A percentile compares a stretch with the other conserved stretches of the same genome.
These are phyloP conservation scores for Eurotiales sp. DNA, from an alignment of 2,329 filamentous ascomycete genomes.

Conservation along the genomic window DNA sequence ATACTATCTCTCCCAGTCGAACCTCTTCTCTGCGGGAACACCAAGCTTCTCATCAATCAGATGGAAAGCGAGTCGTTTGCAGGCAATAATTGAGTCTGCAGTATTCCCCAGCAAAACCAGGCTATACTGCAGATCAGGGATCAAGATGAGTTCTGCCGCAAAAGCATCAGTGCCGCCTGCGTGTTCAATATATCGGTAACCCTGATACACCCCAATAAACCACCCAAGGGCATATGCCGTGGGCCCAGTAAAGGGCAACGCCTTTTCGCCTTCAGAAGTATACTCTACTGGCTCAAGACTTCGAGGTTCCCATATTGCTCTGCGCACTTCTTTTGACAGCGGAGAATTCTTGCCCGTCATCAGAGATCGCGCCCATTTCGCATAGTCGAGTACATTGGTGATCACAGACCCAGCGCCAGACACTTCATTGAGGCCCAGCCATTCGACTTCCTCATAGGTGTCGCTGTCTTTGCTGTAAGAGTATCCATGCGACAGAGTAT, in stretches of 20 bases:
- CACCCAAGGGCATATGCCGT: slow-evolving; percentile 19
- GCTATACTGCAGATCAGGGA: slow-evolving; percentile 44
- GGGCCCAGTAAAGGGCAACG: slow-evolving; percentile 7
- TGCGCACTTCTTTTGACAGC: slow-evolving; percentile 18
- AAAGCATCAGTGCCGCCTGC: slow-evolving; percentile 44
- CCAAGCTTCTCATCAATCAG: slow-evolving; percentile 12
- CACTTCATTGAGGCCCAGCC: slow-evolving; percentile 8
- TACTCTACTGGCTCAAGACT: slow-evolving; percentile 1
- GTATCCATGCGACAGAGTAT: slow-evolving; percentile 25
- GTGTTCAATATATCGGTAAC: slow-evolving; percentile 34
- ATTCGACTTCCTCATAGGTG: slow-evolving; percentile 3
- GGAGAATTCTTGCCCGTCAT: slow-evolving; percentile 36
- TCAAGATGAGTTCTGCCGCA: slow-evolving; percentile 42
- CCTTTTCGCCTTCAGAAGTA: slow-evolving; percentile 4
- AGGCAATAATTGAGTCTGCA: slow-evolving; percentile 31
- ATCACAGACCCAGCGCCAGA: slow-evolving; percentile 22
- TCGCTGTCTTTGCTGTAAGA: slow-evolving; percentile 14
- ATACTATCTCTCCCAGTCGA: slow-evolving; percentile 14
- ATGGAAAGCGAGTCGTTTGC: slow-evolving; percentile 4
- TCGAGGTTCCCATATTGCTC: slow-evolving; percentile 10
- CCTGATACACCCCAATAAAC: slow-evolving; percentile 23
- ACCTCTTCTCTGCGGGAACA: slow-evolving; percentile 9
- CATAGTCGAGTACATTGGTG: slow-evolving; percentile 39
- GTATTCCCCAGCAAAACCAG: slow-evolving; percentile 47
- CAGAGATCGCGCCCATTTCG: slow-evolving; percentile 50